Evolutionary conservation across 2,329 filamentous ascomycete genomes (phyloP).

Genomic region (Talaromyces atroroseus): DNA sequence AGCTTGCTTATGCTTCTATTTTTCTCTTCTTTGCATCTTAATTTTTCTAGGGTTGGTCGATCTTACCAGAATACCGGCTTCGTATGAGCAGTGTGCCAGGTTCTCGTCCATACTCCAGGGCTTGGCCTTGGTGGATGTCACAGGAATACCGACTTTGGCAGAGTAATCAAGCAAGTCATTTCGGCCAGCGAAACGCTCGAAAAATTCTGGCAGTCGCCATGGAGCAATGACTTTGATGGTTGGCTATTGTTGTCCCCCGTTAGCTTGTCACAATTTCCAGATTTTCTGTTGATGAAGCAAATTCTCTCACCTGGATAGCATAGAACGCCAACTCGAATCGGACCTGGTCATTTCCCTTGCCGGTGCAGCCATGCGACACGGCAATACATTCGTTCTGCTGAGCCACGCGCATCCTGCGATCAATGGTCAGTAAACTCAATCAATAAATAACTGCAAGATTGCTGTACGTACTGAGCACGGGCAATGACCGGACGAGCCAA

Average conservation of each 20-base stretch:
- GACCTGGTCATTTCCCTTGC: conserved; percentile 47
- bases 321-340: conserved; percentile 49
- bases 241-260: conserved; percentile 21
- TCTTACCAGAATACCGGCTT: conserved; percentile 62
- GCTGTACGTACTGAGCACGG: conserved; percentile 31
- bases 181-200: conserved; percentile 44
- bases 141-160: conserved; percentile 42
- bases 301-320: conserved; percentile 31
- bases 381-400: conserved; percentile 40
- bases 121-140: conserved; percentile 41
- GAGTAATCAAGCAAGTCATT: conserved; percentile 48
- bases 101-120: conserved; percentile 28
- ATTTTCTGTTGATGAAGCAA: not conserved
- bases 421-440: not conserved
- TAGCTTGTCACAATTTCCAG: not conserved
- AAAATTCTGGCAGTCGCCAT: conserved; percentile 46
- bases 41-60: no score
- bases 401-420: conserved; percentile 25
- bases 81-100: conserved; percentile 65
- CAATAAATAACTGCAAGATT: not conserved
- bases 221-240: conserved; percentile 46
- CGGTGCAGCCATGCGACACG: conserved; percentile 43
- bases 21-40: not conserved
- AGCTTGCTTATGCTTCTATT: conserved; percentile 1
- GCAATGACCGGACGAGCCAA: conserved; percentile 46